phyloP scores from a whole-genome alignment of 2,329 filamentous ascomycete genomes.

The Botryotinia calthae region DNA sequence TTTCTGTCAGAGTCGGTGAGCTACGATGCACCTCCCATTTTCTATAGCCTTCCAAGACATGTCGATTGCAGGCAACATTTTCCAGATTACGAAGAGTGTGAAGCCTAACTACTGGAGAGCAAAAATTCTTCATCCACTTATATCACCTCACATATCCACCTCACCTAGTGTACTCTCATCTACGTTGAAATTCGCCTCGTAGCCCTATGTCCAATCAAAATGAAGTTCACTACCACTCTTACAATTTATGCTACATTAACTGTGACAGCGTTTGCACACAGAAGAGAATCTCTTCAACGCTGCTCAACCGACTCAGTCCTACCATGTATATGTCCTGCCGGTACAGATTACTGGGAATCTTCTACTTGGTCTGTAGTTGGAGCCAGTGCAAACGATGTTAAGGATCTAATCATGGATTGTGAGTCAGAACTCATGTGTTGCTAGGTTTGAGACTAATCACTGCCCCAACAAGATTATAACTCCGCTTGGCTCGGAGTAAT shows the following conservation, averaged over 20 bases:
- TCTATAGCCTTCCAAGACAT: background rate
- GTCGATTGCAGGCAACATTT: background rate
- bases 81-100: background rate
- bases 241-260: background rate
- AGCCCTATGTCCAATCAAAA: background rate
- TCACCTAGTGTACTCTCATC: background rate
- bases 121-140: background rate
- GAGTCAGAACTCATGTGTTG: background rate
- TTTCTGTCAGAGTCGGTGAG: background rate
- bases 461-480: background rate
- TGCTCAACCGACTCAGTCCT: constrained; percentile 2
- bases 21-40: background rate
- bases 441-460: background rate
- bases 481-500: background rate
- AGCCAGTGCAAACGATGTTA: constrained; percentile 5
- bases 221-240: background rate
- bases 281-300: background rate
- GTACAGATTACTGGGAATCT: constrained; percentile 15
- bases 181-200: background rate
- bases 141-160: background rate
- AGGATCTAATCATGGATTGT: constrained; percentile 15
- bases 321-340: background rate
- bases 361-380: constrained; percentile 11
- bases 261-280: background rate
- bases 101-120: background rate